A percentile compares a stretch with the other conserved stretches of the same genome.
Conservation (phyloP, 2,329 filamentous ascomycete genomes). For the Cladosporium austrohemisphaericum region DNA sequence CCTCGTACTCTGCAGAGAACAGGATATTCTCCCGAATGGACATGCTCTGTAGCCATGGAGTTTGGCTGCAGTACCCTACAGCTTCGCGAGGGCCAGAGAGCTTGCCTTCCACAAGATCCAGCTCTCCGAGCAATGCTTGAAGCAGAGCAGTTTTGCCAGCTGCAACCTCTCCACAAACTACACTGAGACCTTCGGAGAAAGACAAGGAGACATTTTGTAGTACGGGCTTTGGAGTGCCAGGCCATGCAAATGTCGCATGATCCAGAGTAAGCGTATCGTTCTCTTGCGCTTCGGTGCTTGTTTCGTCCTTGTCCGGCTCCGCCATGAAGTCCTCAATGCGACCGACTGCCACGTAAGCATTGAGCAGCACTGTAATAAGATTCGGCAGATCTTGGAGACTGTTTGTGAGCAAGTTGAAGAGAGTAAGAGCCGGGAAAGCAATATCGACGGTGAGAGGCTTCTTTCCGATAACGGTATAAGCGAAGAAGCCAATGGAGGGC, state of each 20-base stretch:
- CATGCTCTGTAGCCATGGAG: constrained; percentile 67
- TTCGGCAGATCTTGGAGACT: constrained; percentile 72
- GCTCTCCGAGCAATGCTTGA: constrained; percentile 57
- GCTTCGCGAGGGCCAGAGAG: constrained; percentile 53
- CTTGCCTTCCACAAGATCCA: constrained; percentile 51
- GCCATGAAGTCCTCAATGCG: constrained; percentile 83
- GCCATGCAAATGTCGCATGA: constrained; percentile 74
- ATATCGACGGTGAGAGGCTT: constrained; percentile 70
- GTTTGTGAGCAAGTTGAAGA: constrained; percentile 72
- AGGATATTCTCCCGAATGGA: constrained; percentile 66
- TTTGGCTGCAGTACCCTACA: constrained; percentile 62
- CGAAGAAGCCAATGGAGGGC: constrained; percentile 75
- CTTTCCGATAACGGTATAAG: constrained; percentile 70
- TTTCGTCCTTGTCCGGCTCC: constrained; percentile 66
- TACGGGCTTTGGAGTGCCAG: constrained; percentile 58
- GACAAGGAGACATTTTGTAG: constrained; percentile 52
- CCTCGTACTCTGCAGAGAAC: constrained; percentile 64
- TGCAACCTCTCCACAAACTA: constrained; percentile 62
- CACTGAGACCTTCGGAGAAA: constrained; percentile 55
- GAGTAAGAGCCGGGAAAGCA: constrained; percentile 79
- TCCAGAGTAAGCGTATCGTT: constrained; percentile 48
- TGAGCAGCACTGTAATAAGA: constrained; percentile 71
- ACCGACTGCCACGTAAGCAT: constrained; percentile 75
- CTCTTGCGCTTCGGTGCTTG: constrained; percentile 34
- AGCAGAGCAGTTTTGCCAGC: constrained; percentile 61